These are phyloP conservation scores for Aspergillus affinis DNA, from an alignment of 495 filamentous ascomycete genomes.

Conservation along the genomic window DNA sequence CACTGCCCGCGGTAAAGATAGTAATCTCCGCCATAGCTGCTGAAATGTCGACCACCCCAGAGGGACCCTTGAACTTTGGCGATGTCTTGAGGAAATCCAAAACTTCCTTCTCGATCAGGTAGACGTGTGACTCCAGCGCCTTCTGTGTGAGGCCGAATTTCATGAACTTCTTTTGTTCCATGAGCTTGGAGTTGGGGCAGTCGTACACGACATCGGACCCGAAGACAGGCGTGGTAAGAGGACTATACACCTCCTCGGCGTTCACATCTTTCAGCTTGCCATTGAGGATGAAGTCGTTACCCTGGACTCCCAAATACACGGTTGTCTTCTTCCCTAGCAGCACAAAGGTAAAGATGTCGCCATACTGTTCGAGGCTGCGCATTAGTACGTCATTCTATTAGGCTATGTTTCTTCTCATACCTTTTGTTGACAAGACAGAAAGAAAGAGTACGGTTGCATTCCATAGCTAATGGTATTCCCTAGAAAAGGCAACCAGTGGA, in stretches of 20 bases:
- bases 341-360: slow-evolving; percentile 79
- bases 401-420: slow-evolving; percentile 36
- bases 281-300: slow-evolving; percentile 86
- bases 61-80: slow-evolving; percentile 64
- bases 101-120: slow-evolving; percentile 75
- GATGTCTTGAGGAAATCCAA: slow-evolving; percentile 64
- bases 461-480: slow-evolving; percentile 80
- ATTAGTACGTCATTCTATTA: slow-evolving; percentile 5
- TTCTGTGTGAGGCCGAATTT: slow-evolving; percentile 78
- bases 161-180: slow-evolving; percentile 89
- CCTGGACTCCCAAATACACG: slow-evolving; percentile 71
- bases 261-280: slow-evolving; percentile 78
- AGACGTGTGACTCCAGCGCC: slow-evolving; percentile 75
- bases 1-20: slow-evolving; percentile 78
- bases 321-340: slow-evolving; percentile 75
- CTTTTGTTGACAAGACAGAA: slow-evolving; percentile 67
- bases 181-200: slow-evolving; percentile 80
- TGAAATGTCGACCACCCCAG: slow-evolving; percentile 63
- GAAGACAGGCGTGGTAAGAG: slow-evolving; percentile 82
- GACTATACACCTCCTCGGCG: slow-evolving; percentile 79
- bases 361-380: slow-evolving; percentile 51
- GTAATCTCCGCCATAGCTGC: slow-evolving; percentile 79
- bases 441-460: slow-evolving; percentile 81
- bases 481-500: slow-evolving; percentile 79
- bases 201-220: slow-evolving; percentile 86